Evolutionary conservation across 2,329 filamentous ascomycete species (phyloP).

Genomic region (Claviceps sp.): DNA sequence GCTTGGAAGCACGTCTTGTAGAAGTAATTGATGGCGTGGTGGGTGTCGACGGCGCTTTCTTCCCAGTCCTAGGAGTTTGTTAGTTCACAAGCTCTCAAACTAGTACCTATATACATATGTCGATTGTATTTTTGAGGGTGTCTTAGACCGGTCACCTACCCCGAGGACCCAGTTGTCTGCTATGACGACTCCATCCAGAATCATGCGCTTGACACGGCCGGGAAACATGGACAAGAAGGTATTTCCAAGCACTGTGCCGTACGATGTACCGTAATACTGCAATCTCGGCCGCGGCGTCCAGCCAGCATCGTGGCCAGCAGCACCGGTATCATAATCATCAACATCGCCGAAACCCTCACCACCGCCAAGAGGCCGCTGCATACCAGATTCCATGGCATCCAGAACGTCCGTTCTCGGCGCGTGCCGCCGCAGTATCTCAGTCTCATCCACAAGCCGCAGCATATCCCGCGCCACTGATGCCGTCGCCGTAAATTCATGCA

Average conservation of each 20-base stretch:
- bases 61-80: conserved; percentile 12
- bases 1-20: conserved; percentile 19
- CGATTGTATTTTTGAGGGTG: neutral
- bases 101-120: too few relatives aligned
- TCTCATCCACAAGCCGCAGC: conserved; percentile 3
- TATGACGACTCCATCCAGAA: conserved; percentile 21
- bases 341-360: neutral
- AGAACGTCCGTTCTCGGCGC: neutral
- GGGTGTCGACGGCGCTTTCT: conserved; percentile 18
- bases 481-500: conserved; percentile 13
- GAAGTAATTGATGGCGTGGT: conserved; percentile 15
- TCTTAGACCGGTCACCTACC: conserved; percentile 11
- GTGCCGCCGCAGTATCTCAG: conserved; percentile 2
- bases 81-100: too few relatives aligned
- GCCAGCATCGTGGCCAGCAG: neutral
- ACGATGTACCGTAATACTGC: conserved; percentile 34
- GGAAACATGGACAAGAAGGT: conserved; percentile 14
- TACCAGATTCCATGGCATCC: neutral
- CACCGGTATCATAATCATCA: neutral
- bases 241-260: conserved; percentile 16
- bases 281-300: conserved; percentile 10
- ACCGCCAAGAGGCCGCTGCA: neutral
- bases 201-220: conserved; percentile 20
- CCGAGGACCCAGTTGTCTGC: conserved; percentile 17
- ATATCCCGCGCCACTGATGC: conserved; percentile 5